phyloP scores from a whole-genome alignment of 1,284 basidiomycete genomes.

The Puccinia polysora region DNA sequence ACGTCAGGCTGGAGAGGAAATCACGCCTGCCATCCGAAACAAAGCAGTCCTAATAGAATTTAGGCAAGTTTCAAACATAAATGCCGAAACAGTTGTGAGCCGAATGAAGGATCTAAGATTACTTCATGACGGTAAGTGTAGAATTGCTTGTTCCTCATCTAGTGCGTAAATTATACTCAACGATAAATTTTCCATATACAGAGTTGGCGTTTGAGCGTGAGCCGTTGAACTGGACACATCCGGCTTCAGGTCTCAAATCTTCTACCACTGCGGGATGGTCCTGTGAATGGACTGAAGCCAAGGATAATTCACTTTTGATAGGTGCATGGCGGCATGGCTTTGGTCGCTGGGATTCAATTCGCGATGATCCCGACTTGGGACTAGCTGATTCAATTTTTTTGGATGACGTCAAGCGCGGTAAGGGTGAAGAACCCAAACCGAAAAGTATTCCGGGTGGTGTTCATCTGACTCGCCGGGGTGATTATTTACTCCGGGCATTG shows the following conservation, averaged over 20 bases:
- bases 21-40: conserved; percentile 65
- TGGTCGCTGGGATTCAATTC: conserved; percentile 93
- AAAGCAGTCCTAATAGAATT: conserved; percentile 91
- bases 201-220: conserved; percentile 41
- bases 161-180: too few relatives aligned
- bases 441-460: conserved; percentile 90
- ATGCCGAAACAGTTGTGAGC: conserved; percentile 92
- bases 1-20: conserved; percentile 70
- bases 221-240: conserved; percentile 41
- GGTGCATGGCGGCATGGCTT: conserved; percentile 93
- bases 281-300: conserved; percentile 84
- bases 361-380: conserved; percentile 75
- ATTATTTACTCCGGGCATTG: conserved; percentile 83
- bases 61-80: conserved; percentile 85
- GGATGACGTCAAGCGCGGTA: conserved; percentile 76
- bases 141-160: not conserved
- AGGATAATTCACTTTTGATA: conserved; percentile 89
- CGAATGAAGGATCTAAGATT: conserved; percentile 85
- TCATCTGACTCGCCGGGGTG: conserved; percentile 91
- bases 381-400: conserved; percentile 93
- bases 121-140: conserved; percentile 62
- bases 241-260: conserved; percentile 28
- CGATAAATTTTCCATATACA: not conserved
- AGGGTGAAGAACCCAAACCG: conserved; percentile 60
- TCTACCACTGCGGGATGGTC: conserved; percentile 64